Percentiles rank a stretch among this genome's conserved stretches.
phyloP scores from a whole-genome alignment of 495 filamentous ascomycete species.

The Lasiosphaeria hispida region DNA sequence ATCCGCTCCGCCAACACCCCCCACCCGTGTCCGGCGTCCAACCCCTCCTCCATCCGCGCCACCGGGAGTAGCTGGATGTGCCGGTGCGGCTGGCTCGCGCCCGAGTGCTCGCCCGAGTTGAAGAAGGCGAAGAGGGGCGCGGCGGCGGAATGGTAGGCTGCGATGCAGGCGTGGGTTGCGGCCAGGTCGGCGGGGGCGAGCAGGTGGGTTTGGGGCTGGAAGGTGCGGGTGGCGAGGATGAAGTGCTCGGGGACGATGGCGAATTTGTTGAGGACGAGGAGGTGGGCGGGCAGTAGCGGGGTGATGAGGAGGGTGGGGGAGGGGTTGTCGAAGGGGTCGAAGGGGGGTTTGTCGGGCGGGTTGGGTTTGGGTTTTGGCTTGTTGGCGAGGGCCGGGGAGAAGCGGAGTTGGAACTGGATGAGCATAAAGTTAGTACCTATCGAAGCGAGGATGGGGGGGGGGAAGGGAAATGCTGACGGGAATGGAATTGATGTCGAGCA shows the following conservation, averaged over 20 bases:
- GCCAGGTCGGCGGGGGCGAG: slow-evolving; percentile 65
- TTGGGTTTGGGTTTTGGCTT: slow-evolving; percentile 66
- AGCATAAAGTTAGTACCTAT: too few relatives aligned
- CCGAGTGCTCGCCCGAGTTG: slow-evolving; percentile 75
- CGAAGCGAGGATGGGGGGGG: background rate
- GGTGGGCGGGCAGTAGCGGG: slow-evolving; percentile 55
- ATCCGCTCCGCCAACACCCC: slow-evolving; percentile 54
- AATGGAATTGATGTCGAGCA: slow-evolving; percentile 52
- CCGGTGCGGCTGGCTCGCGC: slow-evolving; percentile 75
- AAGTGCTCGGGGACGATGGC: slow-evolving; percentile 77
- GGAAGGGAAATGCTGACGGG: slow-evolving; percentile 37
- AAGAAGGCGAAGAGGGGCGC: slow-evolving; percentile 71
- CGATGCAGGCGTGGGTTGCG: slow-evolving; percentile 62
- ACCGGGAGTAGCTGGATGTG: slow-evolving; percentile 78
- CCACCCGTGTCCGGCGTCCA: slow-evolving; percentile 38
- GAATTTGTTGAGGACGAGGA: slow-evolving; percentile 78
- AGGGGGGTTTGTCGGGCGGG: slow-evolving; percentile 20
- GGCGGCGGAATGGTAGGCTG: slow-evolving; percentile 50
- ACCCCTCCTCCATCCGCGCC: slow-evolving; percentile 58
- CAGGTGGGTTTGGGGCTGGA: slow-evolving; percentile 66
- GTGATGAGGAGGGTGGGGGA: slow-evolving; percentile 59
- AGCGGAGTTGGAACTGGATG: slow-evolving; percentile 75
- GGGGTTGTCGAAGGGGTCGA: slow-evolving; percentile 73
- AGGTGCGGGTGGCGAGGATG: slow-evolving; percentile 67
- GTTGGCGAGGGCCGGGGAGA: slow-evolving; percentile 70